phyloP scores from a whole-genome alignment of 352 stramenopile species.

The Sclerospora graminicola region DNA sequence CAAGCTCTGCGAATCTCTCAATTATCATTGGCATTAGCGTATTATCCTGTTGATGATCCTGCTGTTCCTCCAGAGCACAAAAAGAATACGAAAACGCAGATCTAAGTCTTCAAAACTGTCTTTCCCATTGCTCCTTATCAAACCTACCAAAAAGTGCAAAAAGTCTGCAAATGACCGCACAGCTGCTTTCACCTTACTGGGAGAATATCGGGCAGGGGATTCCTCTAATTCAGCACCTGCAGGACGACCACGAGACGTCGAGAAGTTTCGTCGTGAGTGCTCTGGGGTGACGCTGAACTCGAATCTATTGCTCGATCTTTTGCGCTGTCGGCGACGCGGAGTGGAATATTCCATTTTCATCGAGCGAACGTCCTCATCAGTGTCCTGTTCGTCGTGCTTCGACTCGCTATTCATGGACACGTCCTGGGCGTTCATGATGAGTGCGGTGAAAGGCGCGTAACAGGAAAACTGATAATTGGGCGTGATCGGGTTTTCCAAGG shows the following conservation, averaged over 20 bases:
- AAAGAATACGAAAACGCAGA: constrained; percentile 12
- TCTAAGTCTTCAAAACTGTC: constrained; percentile 24
- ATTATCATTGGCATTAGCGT: constrained; percentile 72
- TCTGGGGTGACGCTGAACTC: constrained; percentile 54
- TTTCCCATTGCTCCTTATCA: background rate
- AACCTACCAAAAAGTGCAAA: constrained; percentile 68
- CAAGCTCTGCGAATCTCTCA: constrained; percentile 61
- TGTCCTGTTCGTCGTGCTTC: constrained; percentile 13
- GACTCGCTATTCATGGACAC: constrained; percentile 22
- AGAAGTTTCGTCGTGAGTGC: constrained; percentile 18
- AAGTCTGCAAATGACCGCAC: constrained; percentile 78
- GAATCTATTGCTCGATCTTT: constrained; percentile 18
- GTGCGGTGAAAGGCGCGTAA: no score
- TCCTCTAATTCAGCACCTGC: constrained; percentile 22
- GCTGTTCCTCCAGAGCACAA: constrained; percentile 52
- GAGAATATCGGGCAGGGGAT: constrained; percentile 57
- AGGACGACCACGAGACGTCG: constrained; percentile 19
- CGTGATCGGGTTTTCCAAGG: no score
- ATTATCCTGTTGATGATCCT: constrained; percentile 65
- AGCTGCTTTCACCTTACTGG: constrained; percentile 61
- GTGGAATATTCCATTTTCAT: constrained; percentile 13
- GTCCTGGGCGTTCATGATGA: constrained; percentile 9
- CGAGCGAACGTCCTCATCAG: constrained; percentile 3
- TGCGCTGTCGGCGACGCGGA: constrained; percentile 23
- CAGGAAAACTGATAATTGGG: no score